Base-by-base conservation (phyloP, 2,329 filamentous ascomycete species). In the Fusarium hostae region DNA sequence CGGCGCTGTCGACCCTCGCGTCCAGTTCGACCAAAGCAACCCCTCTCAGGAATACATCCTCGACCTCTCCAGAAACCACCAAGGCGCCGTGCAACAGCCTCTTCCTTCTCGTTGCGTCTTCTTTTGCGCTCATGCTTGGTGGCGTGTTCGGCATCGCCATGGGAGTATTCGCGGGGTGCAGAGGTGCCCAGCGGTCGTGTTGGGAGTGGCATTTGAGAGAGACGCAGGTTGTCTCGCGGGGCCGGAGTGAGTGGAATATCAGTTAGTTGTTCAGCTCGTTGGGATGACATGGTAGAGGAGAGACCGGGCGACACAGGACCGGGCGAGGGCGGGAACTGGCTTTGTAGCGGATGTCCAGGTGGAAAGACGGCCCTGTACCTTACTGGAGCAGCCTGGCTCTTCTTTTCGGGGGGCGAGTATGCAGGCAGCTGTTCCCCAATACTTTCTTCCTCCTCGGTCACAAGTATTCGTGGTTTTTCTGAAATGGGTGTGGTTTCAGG, bases 41-140 rank as follows among this genome's bases (percentile, higher is more conserved):
- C 90, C n/a, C 82, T 86, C 20, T 86, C 83, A 1, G 89, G 86
- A 39, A 93, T 83, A 66, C 88, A 92, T 13, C 87, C 88, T 51
- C 91, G 86, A 4, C 90, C 90, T 75, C 88, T 87, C 90, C 91
- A 93, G 44, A 89, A 84, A 6, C 88, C 87, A 4, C 90, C 90
- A 2, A 84, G 78, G 69, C 86, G 89, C 52, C 84, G 85, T 3
- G 87, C 89, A 22, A 87, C 74, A 5, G 84, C 84, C 43, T 93
- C 91, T 78, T 93, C 90, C 66, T 91, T 91, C 77, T 93, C 90
- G 63, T 87, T 86, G 24, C 84, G 87, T 66, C 84, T 86, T 63
- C 85, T 86, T 76, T 83, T 84, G 45, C 83, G 84, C 78, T 87
- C 91, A 63, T 79, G 81, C 72, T 80, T 85, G 63, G 85, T 82